Conservation (phyloP, 2,329 filamentous ascomycete species). For the Ophiostoma sp. region DNA sequence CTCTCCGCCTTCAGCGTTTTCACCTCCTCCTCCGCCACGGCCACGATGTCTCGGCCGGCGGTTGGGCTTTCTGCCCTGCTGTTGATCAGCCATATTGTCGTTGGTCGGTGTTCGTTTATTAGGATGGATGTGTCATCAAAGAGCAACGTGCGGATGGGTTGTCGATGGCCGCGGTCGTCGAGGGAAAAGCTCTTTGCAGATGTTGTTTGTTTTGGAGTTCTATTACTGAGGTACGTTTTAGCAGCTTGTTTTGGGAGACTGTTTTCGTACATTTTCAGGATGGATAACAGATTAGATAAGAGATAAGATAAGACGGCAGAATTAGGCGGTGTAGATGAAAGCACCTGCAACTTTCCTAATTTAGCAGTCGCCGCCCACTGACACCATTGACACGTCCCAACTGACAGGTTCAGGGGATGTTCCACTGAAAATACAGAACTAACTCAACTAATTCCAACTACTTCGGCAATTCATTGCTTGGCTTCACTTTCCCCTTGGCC, state of each 20-base stretch:
- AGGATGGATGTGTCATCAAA: not conserved
- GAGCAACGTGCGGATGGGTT: not conserved
- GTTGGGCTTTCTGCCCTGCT: conserved; percentile 10
- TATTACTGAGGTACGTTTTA: not conserved
- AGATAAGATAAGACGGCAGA: conserved; percentile 10
- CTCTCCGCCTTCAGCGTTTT: not conserved
- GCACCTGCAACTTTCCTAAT: not conserved
- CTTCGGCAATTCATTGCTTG: not conserved
- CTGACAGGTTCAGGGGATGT: not conserved
- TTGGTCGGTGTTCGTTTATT: not conserved
- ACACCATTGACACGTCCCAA: not conserved
- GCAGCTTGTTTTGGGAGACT: not conserved
- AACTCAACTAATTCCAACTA: not conserved
- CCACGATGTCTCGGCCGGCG: conserved; percentile 2
- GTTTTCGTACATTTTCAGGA: not conserved
- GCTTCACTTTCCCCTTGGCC: not conserved
- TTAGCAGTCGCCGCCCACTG: not conserved
- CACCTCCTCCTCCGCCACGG: not conserved
- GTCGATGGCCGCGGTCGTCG: not conserved
- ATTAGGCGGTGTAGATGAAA: not conserved
- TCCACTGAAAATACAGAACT: no score
- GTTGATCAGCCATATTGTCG: conserved; percentile 5
- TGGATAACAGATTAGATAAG: conserved; percentile 22
- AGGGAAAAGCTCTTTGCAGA: not conserved
- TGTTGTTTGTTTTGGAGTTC: conserved; percentile 8